Base-by-base conservation (phyloP, 352 stramenopile species). In the Globisporangium camurandrum region DNA sequence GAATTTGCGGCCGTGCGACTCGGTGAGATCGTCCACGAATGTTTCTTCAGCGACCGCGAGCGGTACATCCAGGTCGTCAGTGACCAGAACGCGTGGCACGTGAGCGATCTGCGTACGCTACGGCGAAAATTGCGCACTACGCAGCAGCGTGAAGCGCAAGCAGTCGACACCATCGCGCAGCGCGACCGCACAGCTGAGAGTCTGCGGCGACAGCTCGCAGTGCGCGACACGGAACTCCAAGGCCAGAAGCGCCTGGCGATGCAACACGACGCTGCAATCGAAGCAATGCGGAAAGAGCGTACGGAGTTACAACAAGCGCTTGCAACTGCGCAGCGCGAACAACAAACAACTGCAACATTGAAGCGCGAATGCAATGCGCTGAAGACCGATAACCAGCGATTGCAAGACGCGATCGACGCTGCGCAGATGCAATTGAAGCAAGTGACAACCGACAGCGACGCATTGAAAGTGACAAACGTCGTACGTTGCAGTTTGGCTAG, bases 1-100 rank as follows among this genome's bases (percentile, higher is more conserved):
- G 80, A 91, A 54, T 91, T 80, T 46, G 73, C 77, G 16, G 67
- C 59, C 34, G 61, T 61, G 22, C 66, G 76, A 3, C 55, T 91
- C 12, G 65, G 61, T 30, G 80, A 91, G 55, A 73, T 91, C 49
- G 59, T 91, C 7, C 58, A 74, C 17, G 75, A 88, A 52, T 79
- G 67, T 23, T 87, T 91, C 55, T 64, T 71, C 9, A 65, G 78
- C 23, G 75, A 87, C 45, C 66, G 75, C 19, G 77, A 91, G 52
- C 66, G 78, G n/a, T 88, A 85, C 54, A 66, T 91, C 49, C 73
- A 82, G 38, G 61, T 71, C 10, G 66, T 88, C 61, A 80, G 62
- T 43, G 74, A 86, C 39, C 75, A 88, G 51, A 66, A 84, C 31
- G 79, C 76, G 38, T 87, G 71, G 75, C 75, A 87, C 39, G 75